These are phyloP conservation scores for Suhomyces taliae DNA, from an alignment of 1,139 yeast genomes.

Conservation along the genomic window DNA sequence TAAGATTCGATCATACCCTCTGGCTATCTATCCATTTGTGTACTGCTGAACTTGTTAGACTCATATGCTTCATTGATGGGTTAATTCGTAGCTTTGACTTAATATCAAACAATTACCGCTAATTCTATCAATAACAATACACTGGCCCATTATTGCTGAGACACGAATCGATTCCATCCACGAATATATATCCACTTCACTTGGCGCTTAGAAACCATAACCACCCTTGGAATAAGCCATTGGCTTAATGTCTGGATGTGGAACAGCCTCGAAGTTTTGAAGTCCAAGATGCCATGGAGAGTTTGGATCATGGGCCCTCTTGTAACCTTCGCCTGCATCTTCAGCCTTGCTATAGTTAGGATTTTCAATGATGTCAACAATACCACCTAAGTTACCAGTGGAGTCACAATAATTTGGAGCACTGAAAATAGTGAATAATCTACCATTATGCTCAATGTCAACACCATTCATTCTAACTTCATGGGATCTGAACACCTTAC, in stretches of 20 bases:
- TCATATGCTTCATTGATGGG: too few species aligned
- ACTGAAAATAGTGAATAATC: constrained; percentile 86
- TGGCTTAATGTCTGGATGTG: constrained; percentile 90
- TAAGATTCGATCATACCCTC: too few species aligned
- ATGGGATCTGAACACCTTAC: constrained; percentile 87
- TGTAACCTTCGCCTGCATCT: constrained; percentile 54
- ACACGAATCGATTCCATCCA: too few species aligned
- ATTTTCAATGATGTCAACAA: constrained; percentile 59
- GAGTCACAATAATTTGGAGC: constrained; percentile 98
- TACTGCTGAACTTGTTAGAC: too few species aligned
- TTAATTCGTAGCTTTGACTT: too few species aligned
- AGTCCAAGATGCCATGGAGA: constrained; percentile 53
- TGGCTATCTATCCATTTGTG: too few species aligned
- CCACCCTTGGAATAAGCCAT: constrained; percentile 89
- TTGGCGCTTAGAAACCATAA: constrained; percentile 36
- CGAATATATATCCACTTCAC: not conserved
- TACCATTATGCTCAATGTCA: constrained; percentile 82
- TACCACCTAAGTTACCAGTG: constrained; percentile 89
- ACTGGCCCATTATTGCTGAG: too few species aligned
- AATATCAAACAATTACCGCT: too few species aligned
- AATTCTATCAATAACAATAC: too few species aligned
- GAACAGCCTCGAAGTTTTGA: constrained; percentile 72
- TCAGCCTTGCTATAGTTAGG: constrained; percentile 26
- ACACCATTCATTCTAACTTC: constrained; percentile 94
- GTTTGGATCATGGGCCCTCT: constrained; percentile 42